Evolutionary conservation across 352 stramenopile species (phyloP), one percentile per base, ranked within the genome.

Genomic region (Phytophthora cactorum): DNA sequence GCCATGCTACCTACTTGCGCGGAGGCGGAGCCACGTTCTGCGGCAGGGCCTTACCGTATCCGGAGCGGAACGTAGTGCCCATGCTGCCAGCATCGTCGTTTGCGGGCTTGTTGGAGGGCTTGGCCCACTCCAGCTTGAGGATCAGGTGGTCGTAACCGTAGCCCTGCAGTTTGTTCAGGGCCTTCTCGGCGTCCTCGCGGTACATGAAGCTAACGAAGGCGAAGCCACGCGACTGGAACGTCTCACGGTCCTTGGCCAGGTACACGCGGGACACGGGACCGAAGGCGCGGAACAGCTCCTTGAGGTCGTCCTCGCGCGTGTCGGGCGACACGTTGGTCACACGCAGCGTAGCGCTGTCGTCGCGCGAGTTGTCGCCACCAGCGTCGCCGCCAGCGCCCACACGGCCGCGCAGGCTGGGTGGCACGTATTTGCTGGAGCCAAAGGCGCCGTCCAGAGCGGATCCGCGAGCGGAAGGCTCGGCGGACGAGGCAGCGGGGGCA

Each of bases 71-170:
- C 51, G 86, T 95, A 39, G 89, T 96, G 67, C 84, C 81, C 79
- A 92, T 90, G 67, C 81, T 90, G 67, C 89, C 87, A 46, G 83
- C 80, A 55, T 96, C 69, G 57, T 83, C 83, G 60, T 87, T 70
- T 27, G 79, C 79, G 29, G 80, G 82, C 82, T 92, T 97, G 88
- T 82, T 97, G 61, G 89, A 95, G 6, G 97, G 98, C 89, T 99
- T 98, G 59, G 98, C 98, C 97, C 97, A 99, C 85, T 99, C 98
- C 59, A 99, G 87, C 89, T 99, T 99, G 60, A 99, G 87, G 82
- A 99, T 99, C 77, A 99, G 90, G 84, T 99, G 97, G 81, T 99
- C 97, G 77, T 99, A 99, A 52, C 98, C 98, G 83, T 97, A 98
- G 52, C 97, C 97, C 74, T 96, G 87, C 51, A 99, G 82, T 72